Evolutionary conservation across 768 basidiomycete species (phyloP).

Genomic region (Flagelloscypha sp.): DNA sequence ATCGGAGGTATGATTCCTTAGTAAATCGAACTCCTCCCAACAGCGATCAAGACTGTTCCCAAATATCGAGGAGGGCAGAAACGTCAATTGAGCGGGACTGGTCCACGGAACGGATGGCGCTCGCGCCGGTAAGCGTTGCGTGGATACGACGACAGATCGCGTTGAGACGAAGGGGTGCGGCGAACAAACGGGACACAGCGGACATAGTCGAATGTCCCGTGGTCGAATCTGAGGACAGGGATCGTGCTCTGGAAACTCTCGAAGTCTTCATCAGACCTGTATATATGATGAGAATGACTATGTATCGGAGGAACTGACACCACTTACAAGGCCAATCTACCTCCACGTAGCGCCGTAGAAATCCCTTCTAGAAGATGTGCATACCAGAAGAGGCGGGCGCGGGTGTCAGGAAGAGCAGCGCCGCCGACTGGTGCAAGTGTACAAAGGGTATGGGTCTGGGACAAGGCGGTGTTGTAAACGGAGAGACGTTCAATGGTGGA

Average conservation of each 20-base stretch:
- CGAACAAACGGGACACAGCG: slow-evolving; percentile 47
- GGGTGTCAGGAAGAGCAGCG: slow-evolving; percentile 45
- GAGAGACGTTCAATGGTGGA: slow-evolving; percentile 41
- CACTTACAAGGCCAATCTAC: slow-evolving; percentile 70
- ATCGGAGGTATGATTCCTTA: too few relatives aligned
- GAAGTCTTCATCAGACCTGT: slow-evolving; percentile 70
- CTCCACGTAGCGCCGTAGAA: slow-evolving; percentile 74
- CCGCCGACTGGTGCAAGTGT: slow-evolving; percentile 48
- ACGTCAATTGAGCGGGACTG: slow-evolving; percentile 50
- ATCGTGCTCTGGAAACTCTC: slow-evolving; percentile 61
- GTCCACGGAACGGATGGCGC: slow-evolving; percentile 51
- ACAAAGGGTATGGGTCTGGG: slow-evolving; percentile 76
- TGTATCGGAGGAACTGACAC: neutral
- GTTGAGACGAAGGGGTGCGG: slow-evolving; percentile 67
- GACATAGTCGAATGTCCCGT: slow-evolving; percentile 25
- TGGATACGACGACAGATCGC: slow-evolving; percentile 75
- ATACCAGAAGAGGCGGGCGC: slow-evolving; percentile 86
- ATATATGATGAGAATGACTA: slow-evolving; percentile 4
- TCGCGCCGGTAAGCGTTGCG: slow-evolving; percentile 66
- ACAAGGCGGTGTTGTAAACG: slow-evolving; percentile 75
- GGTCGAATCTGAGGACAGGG: slow-evolving; percentile 25
- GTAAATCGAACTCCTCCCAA: slow-evolving; percentile 85
- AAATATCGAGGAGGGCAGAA: slow-evolving; percentile 64
- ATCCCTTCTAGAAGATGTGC: slow-evolving; percentile 81
- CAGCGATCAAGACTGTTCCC: slow-evolving; percentile 74